Evolutionary conservation across 192 early-diverging fungal genomes (phyloP), one percentile per base, ranked within the genome.

Genomic region (Coemansia asiatica): DNA sequence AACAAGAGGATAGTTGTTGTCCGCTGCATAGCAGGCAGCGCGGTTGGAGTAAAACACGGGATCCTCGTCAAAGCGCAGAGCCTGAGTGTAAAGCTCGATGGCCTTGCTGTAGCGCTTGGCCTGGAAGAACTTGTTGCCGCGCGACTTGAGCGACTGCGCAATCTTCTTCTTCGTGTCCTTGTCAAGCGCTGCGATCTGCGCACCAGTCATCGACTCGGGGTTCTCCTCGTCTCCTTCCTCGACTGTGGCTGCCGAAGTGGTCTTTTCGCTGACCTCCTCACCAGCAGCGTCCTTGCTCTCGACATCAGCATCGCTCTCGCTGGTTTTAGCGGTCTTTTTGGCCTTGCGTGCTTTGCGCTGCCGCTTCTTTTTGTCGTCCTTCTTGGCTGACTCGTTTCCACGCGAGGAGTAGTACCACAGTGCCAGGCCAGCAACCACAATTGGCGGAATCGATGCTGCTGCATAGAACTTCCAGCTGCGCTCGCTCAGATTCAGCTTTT

Each of bases 21-120:
- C 63, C 56, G 93, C 90, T 1, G 88, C 87, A 66, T 91, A 92
- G 75, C 95, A 96, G 9, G 96, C 97, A 18, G 95, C 96, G 31
- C 97, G 90, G 85, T 99, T 99, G 64, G 90, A 90, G 82, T 87
- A 98, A 68, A 90, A 98, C 44, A 99, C 89, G 6, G 95, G 87
- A 73, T 92, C 86, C 35, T 89, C 81, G 36, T 83, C 83, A 63
- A 95, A 90, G 21, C 82, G 85, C 69, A 99, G 90, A 0, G 97
- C 97, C 73, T 92, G 85, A 16, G 92, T 87, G 84, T 99, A 99
- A 19, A 90, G 69, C 56, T 88, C 85, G 55, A 94, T 90, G 8
- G 96, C 97, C 63, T 92, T 91, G 15, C 85, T 64, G 82, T 90
- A 96, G 69, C 91, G 90, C 70, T 89, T 92, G 67, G 85, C 85